Conservation (phyloP, 2,329 filamentous ascomycete species). For the Alternaria dauci region DNA sequence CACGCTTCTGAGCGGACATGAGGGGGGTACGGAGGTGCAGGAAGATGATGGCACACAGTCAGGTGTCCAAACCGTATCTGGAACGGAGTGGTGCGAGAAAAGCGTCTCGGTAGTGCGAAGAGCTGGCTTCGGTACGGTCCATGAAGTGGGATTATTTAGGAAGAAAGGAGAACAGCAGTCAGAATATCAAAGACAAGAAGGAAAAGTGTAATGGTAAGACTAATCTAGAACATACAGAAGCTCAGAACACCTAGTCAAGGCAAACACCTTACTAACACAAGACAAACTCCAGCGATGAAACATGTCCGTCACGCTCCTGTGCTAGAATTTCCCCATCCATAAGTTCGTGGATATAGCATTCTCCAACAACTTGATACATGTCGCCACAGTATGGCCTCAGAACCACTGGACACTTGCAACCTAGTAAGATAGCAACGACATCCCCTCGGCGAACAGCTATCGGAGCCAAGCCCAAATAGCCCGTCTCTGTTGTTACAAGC, state of each 20-base stretch:
- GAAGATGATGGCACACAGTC: too few species aligned
- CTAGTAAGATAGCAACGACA: not conserved
- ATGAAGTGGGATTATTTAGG: too few species aligned
- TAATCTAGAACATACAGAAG: too few species aligned
- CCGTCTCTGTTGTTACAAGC: not conserved
- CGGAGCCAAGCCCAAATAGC: not conserved
- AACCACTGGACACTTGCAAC: not conserved
- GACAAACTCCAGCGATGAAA: not conserved
- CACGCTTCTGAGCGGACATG: too few species aligned
- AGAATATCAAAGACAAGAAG: too few species aligned
- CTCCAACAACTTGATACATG: not conserved
- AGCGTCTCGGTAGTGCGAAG: too few species aligned
- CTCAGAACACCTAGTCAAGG: too few species aligned
- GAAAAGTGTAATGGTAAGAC: too few species aligned
- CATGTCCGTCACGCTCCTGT: not conserved
- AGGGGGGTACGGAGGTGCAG: accelerated
- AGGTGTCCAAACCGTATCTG: accelerated
- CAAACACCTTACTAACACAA: not conserved
- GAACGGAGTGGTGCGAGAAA: too few species aligned
- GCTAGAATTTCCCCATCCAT: not conserved
- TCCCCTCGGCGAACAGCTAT: not conserved
- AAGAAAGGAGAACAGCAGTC: too few species aligned
- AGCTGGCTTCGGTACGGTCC: too few species aligned
- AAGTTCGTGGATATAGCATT: not conserved
- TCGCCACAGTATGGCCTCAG: not conserved